phyloP scores from a whole-genome alignment of 768 basidiomycete genomes.

The Auriscalpium microsporum region DNA sequence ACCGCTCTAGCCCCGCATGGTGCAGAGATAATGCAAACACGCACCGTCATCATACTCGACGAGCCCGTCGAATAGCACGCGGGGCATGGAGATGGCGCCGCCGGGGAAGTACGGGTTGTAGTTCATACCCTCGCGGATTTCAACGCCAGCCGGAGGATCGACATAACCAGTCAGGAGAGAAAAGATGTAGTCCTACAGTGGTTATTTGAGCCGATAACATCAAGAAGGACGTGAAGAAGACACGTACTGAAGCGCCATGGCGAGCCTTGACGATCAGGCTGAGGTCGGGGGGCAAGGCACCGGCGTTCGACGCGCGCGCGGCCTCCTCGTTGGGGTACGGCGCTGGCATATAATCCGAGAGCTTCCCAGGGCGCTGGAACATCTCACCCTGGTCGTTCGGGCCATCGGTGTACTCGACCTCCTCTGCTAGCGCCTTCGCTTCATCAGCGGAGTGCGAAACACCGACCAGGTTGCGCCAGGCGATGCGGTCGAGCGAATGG shows the following conservation, averaged over 20 bases:
- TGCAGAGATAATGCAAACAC: slow-evolving; percentile 40
- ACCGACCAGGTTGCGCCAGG: slow-evolving; percentile 98
- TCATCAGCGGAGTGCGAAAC: slow-evolving; percentile 95
- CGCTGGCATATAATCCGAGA: slow-evolving; percentile 90
- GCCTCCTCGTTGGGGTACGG: slow-evolving; percentile 99
- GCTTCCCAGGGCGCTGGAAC: slow-evolving; percentile 98
- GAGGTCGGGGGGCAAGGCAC: slow-evolving; percentile 95
- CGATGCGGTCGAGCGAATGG: slow-evolving; percentile 97
- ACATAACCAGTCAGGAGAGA: slow-evolving; percentile 94
- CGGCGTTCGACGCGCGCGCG: slow-evolving; percentile 86
- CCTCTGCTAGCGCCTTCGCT: slow-evolving; percentile 85
- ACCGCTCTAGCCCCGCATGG: not conserved
- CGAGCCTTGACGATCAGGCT: slow-evolving; percentile 97
- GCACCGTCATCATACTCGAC: slow-evolving; percentile 94
- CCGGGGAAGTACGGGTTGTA: slow-evolving; percentile 99
- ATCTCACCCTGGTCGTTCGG: slow-evolving; percentile 93
- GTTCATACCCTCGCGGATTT: slow-evolving; percentile 95
- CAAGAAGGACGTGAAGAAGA: not conserved
- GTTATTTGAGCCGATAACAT: too few relatives aligned
- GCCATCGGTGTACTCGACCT: slow-evolving; percentile 93
- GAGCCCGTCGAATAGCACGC: slow-evolving; percentile 89
- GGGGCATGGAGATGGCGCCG: slow-evolving; percentile 97
- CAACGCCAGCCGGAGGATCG: slow-evolving; percentile 92
- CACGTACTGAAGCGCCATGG: slow-evolving; percentile 87
- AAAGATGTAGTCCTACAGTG: slow-evolving; percentile 84